Percentiles rank a stretch among this genome's conserved stretches.
Evolutionary conservation across 345 rosid species (phyloP).

Genomic region (Eucalyptus sideroxylon): DNA sequence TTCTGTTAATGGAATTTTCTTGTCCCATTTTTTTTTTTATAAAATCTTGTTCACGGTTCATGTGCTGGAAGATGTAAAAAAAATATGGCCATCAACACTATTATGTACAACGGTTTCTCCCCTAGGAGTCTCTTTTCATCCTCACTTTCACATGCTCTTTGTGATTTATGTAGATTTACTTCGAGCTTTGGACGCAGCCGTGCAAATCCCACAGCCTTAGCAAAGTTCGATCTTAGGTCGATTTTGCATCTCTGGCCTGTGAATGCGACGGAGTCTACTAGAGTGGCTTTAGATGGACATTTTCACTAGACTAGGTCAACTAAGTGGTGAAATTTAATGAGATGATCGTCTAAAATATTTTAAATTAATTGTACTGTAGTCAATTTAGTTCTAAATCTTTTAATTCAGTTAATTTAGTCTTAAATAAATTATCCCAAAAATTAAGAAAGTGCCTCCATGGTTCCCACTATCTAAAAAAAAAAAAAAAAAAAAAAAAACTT

Average conservation of each 20-base stretch:
- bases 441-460: background rate
- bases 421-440: background rate
- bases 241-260: background rate
- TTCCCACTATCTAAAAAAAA: background rate
- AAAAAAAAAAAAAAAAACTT: too few relatives aligned
- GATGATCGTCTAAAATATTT: too few relatives aligned
- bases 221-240: background rate
- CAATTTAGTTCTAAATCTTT: too few relatives aligned
- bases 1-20: conserved; percentile 4
- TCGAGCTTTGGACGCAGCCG: background rate
- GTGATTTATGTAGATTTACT: background rate
- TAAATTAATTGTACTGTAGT: too few relatives aligned
- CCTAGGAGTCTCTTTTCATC: background rate
- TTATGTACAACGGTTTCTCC: background rate
- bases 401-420: too few relatives aligned
- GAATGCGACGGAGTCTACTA: background rate
- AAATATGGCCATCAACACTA: background rate
- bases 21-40: background rate
- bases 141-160: background rate
- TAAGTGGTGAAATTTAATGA: background rate
- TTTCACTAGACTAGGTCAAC: background rate
- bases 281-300: background rate
- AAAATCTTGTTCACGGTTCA: background rate
- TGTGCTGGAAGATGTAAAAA: background rate
- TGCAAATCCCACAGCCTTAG: background rate